Conservation (phyloP, 164 flowering plant species). For the Amborella trichopoda region DNA sequence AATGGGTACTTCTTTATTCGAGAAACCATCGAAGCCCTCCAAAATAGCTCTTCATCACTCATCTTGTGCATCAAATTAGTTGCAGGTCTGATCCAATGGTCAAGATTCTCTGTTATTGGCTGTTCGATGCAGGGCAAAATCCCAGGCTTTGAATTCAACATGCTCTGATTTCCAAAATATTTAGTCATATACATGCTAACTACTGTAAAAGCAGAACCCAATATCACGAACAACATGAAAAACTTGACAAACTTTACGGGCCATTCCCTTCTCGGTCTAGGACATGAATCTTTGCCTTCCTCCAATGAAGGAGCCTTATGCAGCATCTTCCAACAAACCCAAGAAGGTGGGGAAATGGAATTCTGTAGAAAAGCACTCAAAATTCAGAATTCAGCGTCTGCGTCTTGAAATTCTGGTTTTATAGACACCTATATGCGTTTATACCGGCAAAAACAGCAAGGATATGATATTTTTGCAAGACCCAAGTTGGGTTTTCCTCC, state of each 20-base stretch:
- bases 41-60: conserved; percentile 69
- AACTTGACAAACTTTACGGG: conserved; percentile 35
- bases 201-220: conserved; percentile 47
- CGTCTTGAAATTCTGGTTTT: too few species aligned
- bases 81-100: conserved; percentile 58
- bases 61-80: conserved; percentile 47
- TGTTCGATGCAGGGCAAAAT: conserved; percentile 33
- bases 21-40: conserved; percentile 75
- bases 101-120: conserved; percentile 14
- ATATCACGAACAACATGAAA: conserved; percentile 27
- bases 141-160: conserved; percentile 6
- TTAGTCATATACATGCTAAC: conserved; percentile 30
- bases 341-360: too few species aligned
- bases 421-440: too few species aligned
- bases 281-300: too few species aligned
- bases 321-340: too few species aligned
- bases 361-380: too few species aligned
- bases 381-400: too few species aligned
- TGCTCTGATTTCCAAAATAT: conserved; percentile 24
- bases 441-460: too few species aligned
- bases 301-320: too few species aligned
- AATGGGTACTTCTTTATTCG: conserved; percentile 54
- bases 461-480: too few species aligned
- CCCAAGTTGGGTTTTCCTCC: too few species aligned
- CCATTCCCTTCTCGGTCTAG: conserved; percentile 29